These are phyloP conservation scores for Globisporangium lucens DNA, from an alignment of 352 stramenopile species.

Conservation along the genomic window DNA sequence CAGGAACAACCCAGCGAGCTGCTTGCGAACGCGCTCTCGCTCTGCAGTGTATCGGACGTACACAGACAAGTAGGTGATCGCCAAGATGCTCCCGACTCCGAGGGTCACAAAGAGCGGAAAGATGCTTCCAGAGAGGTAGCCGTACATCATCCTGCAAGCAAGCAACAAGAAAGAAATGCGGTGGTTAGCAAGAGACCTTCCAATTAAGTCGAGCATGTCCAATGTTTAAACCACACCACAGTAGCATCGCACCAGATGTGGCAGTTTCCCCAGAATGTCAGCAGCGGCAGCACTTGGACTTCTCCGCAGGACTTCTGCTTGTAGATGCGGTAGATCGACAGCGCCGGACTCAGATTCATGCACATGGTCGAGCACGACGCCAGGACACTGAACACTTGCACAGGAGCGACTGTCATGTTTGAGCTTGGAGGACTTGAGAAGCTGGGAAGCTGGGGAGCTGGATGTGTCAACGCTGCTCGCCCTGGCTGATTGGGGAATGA, in stretches of 20 bases:
- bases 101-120: conserved; percentile 11
- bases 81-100: conserved; percentile 24
- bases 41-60: conserved; percentile 31
- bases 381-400: too few species aligned
- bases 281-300: conserved; percentile 32
- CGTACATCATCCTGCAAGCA: conserved; percentile 16
- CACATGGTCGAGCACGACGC: conserved; percentile 18
- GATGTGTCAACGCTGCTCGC: too few species aligned
- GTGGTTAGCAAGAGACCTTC: too few species aligned
- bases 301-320: conserved; percentile 26
- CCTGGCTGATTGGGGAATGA: too few species aligned
- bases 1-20: background rate
- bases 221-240: too few species aligned
- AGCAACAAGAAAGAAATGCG: background rate
- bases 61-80: conserved; percentile 31
- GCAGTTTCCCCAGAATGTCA: conserved; percentile 31
- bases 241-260: conserved; percentile 26
- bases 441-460: too few species aligned
- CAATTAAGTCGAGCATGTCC: too few species aligned
- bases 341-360: conserved; percentile 19
- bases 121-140: conserved; percentile 12
- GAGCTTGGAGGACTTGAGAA: too few species aligned
- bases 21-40: conserved; percentile 15
- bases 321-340: conserved; percentile 29
- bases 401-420: too few species aligned